Conservation (phyloP, 208 protist genomes). For the Trypanosoma congolense region DNA sequence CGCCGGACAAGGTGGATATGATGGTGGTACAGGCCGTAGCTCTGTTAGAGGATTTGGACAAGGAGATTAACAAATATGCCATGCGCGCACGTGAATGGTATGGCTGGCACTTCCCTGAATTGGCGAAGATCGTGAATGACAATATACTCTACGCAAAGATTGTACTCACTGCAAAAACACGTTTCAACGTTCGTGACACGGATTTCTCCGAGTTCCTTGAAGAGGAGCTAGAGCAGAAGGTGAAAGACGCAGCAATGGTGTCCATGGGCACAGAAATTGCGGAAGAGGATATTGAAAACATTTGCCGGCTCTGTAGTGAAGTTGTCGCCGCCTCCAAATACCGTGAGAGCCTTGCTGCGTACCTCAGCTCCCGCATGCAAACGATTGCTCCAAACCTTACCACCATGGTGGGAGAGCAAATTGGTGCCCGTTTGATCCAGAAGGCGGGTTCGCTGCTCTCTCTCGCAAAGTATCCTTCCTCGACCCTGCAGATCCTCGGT, state of each 20-base stretch:
- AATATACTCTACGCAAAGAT: conserved; percentile 96
- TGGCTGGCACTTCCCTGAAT: conserved; percentile 99
- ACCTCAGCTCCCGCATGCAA: conserved; percentile 97
- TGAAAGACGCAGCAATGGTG: conserved; percentile 95
- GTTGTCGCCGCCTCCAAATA: conserved; percentile 93
- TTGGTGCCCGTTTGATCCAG: conserved; percentile 98
- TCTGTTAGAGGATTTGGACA: conserved; percentile 98
- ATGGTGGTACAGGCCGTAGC: conserved; percentile 99
- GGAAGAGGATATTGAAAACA: conserved; percentile 94
- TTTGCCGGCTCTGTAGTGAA: conserved; percentile 89
- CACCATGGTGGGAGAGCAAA: conserved; percentile 96
- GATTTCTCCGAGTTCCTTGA: conserved; percentile 95
- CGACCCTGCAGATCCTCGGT: conserved; percentile 99
- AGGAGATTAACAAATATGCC: conserved; percentile 99
- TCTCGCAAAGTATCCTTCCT: conserved; percentile 98
- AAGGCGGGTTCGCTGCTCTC: conserved; percentile 97
- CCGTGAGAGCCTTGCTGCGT: conserved; percentile 93
- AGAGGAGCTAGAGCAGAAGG: conserved; percentile 93
- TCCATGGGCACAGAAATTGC: conserved; percentile 99
- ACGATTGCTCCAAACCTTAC: conserved; percentile 99
- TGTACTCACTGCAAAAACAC: conserved; percentile 86
- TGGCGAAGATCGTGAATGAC: conserved; percentile 96
- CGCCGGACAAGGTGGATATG: conserved; percentile 99
- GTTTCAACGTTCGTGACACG: conserved; percentile 86
- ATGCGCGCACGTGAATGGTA: conserved; percentile 99